A percentile compares a stretch with the other conserved stretches of the same genome.
These are phyloP conservation scores for Bombardia bombarda DNA, from an alignment of 495 filamentous ascomycete species.

Conservation along the genomic window DNA sequence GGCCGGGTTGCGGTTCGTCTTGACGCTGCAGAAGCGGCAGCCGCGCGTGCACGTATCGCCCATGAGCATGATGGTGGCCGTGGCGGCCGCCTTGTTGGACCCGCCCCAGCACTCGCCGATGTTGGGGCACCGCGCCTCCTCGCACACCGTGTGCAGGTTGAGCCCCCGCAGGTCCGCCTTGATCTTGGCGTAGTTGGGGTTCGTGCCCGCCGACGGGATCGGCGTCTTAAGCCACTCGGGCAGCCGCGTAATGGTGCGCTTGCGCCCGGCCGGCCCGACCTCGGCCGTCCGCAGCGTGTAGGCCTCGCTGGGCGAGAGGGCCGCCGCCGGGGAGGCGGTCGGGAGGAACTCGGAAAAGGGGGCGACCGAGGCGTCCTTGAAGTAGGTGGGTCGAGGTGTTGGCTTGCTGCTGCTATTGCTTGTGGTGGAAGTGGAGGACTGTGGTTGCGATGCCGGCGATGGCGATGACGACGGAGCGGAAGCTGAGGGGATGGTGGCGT, in stretches of 20 bases:
- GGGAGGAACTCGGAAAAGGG: conserved; percentile 78
- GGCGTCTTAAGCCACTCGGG: conserved; percentile 95
- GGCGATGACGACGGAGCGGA: neutral
- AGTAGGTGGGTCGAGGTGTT: conserved; percentile 53
- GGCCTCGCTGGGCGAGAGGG: conserved; percentile 46
- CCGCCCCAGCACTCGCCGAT: conserved; percentile 98
- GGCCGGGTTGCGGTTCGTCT: conserved; percentile 69
- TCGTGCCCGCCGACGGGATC: conserved; percentile 63
- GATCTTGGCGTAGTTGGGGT: conserved; percentile 80
- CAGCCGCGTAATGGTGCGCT: conserved; percentile 81
- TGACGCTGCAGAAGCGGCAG: conserved; percentile 94
- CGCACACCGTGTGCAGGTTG: conserved; percentile 89
- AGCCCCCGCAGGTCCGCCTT: conserved; percentile 87
- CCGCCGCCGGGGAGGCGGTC: conserved; percentile 24
- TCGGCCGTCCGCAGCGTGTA: conserved; percentile 68
- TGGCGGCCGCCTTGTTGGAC: conserved; percentile 75
- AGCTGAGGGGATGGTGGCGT: conserved; percentile 23
- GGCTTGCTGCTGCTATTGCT: conserved; percentile 8
- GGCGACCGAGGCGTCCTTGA: conserved; percentile 78
- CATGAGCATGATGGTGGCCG: conserved; percentile 99
- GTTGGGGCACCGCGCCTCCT: conserved; percentile 95
- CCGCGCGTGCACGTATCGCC: conserved; percentile 96
- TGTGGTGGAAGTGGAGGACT: neutral
- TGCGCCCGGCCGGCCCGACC: conserved; percentile 73
- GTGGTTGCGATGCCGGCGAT: neutral